A percentile compares a stretch with the other conserved stretches of the same genome.
Conservation (phyloP, 1,139 yeast species). For the Pichia sp. region DNA sequence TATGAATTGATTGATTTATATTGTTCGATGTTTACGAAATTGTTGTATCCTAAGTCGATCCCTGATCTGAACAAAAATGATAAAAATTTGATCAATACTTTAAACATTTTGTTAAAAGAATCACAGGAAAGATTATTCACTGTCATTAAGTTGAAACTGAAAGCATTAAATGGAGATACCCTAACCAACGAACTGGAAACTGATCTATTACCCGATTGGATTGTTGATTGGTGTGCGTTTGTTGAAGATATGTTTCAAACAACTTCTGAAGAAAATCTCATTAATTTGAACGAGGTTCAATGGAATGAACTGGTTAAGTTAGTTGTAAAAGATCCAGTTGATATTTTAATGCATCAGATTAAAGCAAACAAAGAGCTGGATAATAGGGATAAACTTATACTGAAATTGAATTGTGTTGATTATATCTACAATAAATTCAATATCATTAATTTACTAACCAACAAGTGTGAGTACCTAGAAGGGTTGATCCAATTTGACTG, state of each 20-base stretch:
- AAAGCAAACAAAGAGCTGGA: conserved; percentile 23
- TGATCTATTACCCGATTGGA: conserved; percentile 69
- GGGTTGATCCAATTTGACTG: conserved; percentile 30
- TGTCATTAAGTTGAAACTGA: conserved; percentile 34
- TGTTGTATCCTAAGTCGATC: conserved; percentile 16
- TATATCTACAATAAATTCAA: conserved; percentile 46
- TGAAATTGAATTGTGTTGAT: conserved; percentile 53
- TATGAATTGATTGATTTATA: conserved; percentile 61
- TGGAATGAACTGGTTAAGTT: conserved; percentile 29
- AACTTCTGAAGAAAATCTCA: conserved; percentile 16
- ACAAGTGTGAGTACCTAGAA: conserved; percentile 29
- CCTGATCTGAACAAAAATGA: neutral
- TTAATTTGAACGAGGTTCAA: conserved; percentile 30
- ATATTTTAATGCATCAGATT: conserved; percentile 27
- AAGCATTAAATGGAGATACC: conserved; percentile 29
- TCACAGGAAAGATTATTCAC: conserved; percentile 36
- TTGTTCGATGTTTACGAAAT: conserved; percentile 56
- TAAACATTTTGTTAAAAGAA: conserved; percentile 21
- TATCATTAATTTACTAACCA: conserved; percentile 32
- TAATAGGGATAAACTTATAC: conserved; percentile 29
- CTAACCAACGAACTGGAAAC: conserved; percentile 29
- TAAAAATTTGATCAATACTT: conserved; percentile 14
- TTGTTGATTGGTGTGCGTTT: conserved; percentile 36
- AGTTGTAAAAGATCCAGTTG: conserved; percentile 43
- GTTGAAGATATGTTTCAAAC: conserved; percentile 41